A percentile compares a stretch with the other conserved stretches of the same genome.
phyloP scores from a whole-genome alignment of 257 asterid genomes.

The Solanum gracilifrons region DNA sequence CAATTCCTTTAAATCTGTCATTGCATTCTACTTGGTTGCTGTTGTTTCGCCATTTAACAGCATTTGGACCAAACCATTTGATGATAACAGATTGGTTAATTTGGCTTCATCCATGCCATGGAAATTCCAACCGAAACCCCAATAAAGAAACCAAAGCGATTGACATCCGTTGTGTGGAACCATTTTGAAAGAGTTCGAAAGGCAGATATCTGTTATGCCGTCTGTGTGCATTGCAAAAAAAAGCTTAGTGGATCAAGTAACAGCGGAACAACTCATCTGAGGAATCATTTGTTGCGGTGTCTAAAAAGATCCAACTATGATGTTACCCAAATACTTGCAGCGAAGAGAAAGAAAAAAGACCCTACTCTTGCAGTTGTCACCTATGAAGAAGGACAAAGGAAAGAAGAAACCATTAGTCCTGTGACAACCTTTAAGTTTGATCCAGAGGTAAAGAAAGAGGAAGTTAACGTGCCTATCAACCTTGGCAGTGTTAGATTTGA shows the following conservation, averaged over 20 bases:
- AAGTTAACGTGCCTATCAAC: slow-evolving; percentile 38
- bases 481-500: slow-evolving; percentile 69
- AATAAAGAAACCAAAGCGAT: slow-evolving; percentile 79
- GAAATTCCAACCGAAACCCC: slow-evolving; percentile 60
- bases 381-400: slow-evolving; percentile 53
- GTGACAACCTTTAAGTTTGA: slow-evolving; percentile 40
- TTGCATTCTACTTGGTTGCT: neutral
- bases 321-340: slow-evolving; percentile 79
- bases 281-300: slow-evolving; percentile 89
- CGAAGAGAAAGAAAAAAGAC: slow-evolving; percentile 80
- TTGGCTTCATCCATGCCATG: slow-evolving; percentile 35
- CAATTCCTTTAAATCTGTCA: neutral
- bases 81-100: slow-evolving; percentile 24
- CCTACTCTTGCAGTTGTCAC: slow-evolving; percentile 29
- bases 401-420: slow-evolving; percentile 60
- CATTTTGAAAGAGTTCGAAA: slow-evolving; percentile 84
- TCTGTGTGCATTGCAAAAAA: slow-evolving; percentile 91
- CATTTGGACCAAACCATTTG: neutral
- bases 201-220: slow-evolving; percentile 87
- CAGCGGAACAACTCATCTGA: slow-evolving; percentile 93
- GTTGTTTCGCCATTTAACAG: neutral
- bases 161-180: slow-evolving; percentile 94
- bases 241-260: slow-evolving; percentile 94
- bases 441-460: slow-evolving; percentile 61
- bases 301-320: slow-evolving; percentile 85